Base-by-base conservation (phyloP, 2,329 filamentous ascomycete genomes). In the Colletotrichum spinosum region DNA sequence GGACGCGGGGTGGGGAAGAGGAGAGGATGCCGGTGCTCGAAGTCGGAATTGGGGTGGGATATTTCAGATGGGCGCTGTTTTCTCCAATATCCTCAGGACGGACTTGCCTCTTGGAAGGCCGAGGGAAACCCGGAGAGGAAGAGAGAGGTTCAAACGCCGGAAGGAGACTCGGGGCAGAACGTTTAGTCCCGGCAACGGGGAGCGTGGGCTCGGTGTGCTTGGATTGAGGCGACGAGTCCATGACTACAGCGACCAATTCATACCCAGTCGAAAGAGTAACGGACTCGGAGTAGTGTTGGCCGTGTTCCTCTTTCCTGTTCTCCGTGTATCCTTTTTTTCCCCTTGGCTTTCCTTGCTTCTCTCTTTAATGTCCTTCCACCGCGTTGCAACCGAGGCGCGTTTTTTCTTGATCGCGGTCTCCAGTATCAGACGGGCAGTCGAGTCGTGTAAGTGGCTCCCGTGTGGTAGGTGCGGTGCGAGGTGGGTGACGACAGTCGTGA, bases 41-140 rank as follows among this genome's bases (percentile, higher is more conserved):
- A 5, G 95, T 97, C 17, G 95, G 94, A 67, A 97, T 87, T 1
- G 96, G 96, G 3, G 96, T 98, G 46, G 96, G 96, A 80, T 98
- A 98, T 74, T 91, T 93, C 70, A 85, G 78, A 69, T 85, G 84
- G 61, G 83, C 83, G 65, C 80, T 74, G 42, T 74, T 80, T 60
- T 79, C 74, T 45, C 77, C 77, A 11, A 76, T 73, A 50, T 72
- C 70, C 37, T 71, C 72, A 13, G 75, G 70, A 39, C 73, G 80
- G 65, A 85, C 86, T 73, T 89, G 90, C 75, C 91, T 88, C 81
- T 94, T 94, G 53, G 81, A 75, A 7, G 90, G 85, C 59, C 90
- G 86, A 53, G 91, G 91, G 55, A 93, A 87, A 60, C 82, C 86
- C 2, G 92, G 91, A 11, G 92, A 93, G 25, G 92, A 93, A n/a